Evolutionary conservation across 176 grass and related monocot genomes (phyloP).

Genomic region (Cocos nucifera): DNA sequence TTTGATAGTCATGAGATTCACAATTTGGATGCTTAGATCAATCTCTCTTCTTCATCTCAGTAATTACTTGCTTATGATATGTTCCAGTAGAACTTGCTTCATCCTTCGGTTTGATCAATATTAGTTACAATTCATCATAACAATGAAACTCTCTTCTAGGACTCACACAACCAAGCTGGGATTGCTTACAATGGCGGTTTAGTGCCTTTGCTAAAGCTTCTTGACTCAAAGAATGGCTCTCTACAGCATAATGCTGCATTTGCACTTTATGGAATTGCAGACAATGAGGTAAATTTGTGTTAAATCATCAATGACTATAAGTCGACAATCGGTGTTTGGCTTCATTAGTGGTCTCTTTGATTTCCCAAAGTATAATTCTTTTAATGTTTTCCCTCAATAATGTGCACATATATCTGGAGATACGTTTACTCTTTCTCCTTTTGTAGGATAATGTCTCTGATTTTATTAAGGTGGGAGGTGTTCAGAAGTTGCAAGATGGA

Average conservation of each 20-base stretch:
- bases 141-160: slow-evolving; percentile 37
- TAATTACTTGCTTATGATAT: too few species aligned
- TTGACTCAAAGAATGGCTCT: slow-evolving; percentile 97
- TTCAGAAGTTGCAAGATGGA: slow-evolving; percentile 93
- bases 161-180: slow-evolving; percentile 96
- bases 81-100: too few species aligned
- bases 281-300: slow-evolving; percentile 72
- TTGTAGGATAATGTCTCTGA: slow-evolving; percentile 88
- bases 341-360: too few species aligned
- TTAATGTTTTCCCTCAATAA: too few species aligned
- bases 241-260: slow-evolving; percentile 99
- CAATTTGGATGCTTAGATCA: too few species aligned
- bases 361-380: too few species aligned
- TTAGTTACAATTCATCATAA: too few species aligned
- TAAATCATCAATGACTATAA: slow-evolving; percentile 7
- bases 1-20: too few species aligned
- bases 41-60: too few species aligned
- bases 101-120: too few species aligned
- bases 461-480: slow-evolving; percentile 95
- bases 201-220: slow-evolving; percentile 91
- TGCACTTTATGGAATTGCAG: slow-evolving; percentile 99
- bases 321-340: too few species aligned
- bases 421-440: slow-evolving; percentile 1
- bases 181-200: slow-evolving; percentile 96
- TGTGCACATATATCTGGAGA: too few species aligned